These are phyloP conservation scores for Spathaspora sp. DNA, from an alignment of 1,139 yeast species.

Conservation along the genomic window DNA sequence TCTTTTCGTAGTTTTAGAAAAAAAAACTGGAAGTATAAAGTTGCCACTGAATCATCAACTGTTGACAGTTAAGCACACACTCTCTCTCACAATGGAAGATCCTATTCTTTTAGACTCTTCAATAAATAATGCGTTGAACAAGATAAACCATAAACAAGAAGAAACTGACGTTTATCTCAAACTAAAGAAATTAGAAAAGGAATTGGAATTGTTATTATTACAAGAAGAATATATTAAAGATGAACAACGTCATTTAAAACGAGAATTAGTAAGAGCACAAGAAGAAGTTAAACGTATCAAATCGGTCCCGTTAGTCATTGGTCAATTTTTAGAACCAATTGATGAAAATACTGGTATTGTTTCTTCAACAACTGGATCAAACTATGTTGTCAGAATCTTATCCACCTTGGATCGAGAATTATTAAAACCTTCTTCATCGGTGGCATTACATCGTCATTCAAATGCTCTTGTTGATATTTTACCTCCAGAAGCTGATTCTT, in stretches of 20 bases:
- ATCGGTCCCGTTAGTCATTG: conserved; percentile 96
- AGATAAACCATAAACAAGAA: conserved; percentile 17
- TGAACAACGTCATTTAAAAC: conserved; percentile 92
- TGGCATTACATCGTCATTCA: conserved; percentile 96
- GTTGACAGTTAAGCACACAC: not conserved
- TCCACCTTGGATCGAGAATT: conserved; percentile 94
- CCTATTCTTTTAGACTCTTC: conserved; percentile 19
- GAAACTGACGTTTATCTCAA: conserved; percentile 74
- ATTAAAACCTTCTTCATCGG: conserved; percentile 91
- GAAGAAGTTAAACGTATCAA: conserved; percentile 98
- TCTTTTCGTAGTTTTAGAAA: not conserved
- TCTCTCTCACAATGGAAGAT: conserved; percentile 22
- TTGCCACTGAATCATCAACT: conserved; percentile 9
- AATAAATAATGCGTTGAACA: conserved; percentile 11
- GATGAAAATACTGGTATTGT: conserved; percentile 97
- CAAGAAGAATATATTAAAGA: conserved; percentile 98
- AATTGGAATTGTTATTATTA: conserved; percentile 73
- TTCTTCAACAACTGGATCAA: conserved; percentile 95
- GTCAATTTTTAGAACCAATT: conserved; percentile 96
- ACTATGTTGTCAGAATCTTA: conserved; percentile 90
- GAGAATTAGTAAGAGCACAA: conserved; percentile 94
- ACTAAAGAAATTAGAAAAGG: conserved; percentile 85
- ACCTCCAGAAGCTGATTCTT: conserved; percentile 98
- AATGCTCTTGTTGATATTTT: conserved; percentile 95
- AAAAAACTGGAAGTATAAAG: not conserved